These are phyloP conservation scores for Alternaria brassicae DNA, from an alignment of 2,329 filamentous ascomycete genomes.

Conservation along the genomic window DNA sequence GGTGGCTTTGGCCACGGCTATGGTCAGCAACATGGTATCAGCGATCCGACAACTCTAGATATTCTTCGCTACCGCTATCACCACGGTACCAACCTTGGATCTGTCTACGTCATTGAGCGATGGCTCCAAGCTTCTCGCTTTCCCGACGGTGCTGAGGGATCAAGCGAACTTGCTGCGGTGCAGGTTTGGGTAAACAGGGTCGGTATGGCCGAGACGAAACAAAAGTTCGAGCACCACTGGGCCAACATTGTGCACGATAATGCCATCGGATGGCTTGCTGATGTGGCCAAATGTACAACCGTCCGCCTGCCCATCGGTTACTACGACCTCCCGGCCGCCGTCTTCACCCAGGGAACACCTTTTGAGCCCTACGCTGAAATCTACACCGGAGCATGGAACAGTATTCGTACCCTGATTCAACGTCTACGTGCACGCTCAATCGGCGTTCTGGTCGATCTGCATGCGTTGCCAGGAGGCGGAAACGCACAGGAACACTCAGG, in stretches of 20 bases:
- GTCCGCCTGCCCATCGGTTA: slow-evolving; percentile 68
- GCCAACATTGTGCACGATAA: slow-evolving; percentile 57
- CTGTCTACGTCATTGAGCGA: slow-evolving; percentile 66
- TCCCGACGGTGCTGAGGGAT: slow-evolving; percentile 50
- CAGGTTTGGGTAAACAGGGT: slow-evolving; percentile 55
- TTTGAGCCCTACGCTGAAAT: slow-evolving; percentile 59
- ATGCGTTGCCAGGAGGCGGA: slow-evolving; percentile 65
- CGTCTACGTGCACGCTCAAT: slow-evolving; percentile 59
- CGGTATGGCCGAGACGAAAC: slow-evolving; percentile 58
- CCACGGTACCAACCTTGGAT: slow-evolving; percentile 66
- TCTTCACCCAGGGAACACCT: slow-evolving; percentile 59
- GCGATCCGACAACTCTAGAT: slow-evolving; percentile 48
- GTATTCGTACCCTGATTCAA: slow-evolving; percentile 57
- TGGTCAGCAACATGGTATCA: slow-evolving; percentile 42
- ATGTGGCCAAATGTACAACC: slow-evolving; percentile 62
- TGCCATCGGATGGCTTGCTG: slow-evolving; percentile 62
- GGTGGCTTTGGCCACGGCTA: background rate
- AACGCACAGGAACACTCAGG: slow-evolving; percentile 65
- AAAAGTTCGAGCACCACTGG: slow-evolving; percentile 64
- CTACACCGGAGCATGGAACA: slow-evolving; percentile 62
- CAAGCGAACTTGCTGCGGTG: slow-evolving; percentile 62
- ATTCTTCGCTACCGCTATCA: slow-evolving; percentile 65
- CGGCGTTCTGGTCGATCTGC: slow-evolving; percentile 65
- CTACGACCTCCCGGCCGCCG: slow-evolving; percentile 60
- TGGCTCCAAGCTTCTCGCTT: slow-evolving; percentile 64